phyloP scores from a whole-genome alignment of 2,329 filamentous ascomycete species.

The Penicillium capsulatum region DNA sequence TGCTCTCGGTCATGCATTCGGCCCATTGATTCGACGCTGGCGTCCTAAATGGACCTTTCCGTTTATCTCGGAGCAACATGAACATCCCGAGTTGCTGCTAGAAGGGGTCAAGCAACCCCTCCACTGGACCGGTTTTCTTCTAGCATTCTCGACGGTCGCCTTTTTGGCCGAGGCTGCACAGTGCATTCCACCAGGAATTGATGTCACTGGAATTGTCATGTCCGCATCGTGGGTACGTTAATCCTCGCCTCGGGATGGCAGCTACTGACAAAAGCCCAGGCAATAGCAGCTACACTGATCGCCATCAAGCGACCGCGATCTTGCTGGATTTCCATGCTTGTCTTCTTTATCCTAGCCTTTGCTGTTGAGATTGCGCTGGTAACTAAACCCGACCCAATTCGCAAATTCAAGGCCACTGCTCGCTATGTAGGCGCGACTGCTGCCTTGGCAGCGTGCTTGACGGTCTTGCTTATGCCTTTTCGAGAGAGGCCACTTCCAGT shows the following conservation, averaged over 20 bases:
- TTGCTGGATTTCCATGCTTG: constrained; percentile 39
- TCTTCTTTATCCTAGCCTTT: constrained; percentile 32
- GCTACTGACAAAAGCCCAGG: constrained; percentile 28
- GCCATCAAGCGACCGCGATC: constrained; percentile 39
- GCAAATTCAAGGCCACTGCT: constrained; percentile 14
- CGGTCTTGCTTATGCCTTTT: constrained; percentile 66
- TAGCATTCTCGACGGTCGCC: constrained; percentile 38
- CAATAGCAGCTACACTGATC: constrained; percentile 33
- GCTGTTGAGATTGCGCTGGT: constrained; percentile 35
- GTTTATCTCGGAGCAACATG: constrained; percentile 48
- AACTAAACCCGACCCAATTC: constrained; percentile 18
- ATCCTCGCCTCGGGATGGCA: constrained; percentile 3
- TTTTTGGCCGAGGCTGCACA: constrained; percentile 32
- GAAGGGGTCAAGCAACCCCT: constrained; percentile 27
- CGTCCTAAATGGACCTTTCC: constrained; percentile 50
- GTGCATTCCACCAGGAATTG: constrained; percentile 17
- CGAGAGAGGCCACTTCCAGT: constrained; percentile 55
- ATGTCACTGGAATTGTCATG: constrained; percentile 22
- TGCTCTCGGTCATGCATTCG: constrained; percentile 28
- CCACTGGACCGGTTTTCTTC: constrained; percentile 38
- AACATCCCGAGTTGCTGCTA: constrained; percentile 27
- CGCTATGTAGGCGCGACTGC: constrained; percentile 35
- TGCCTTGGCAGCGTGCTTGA: constrained; percentile 46
- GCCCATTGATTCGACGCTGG: constrained; percentile 20
- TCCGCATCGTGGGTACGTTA: constrained; percentile 39